These are phyloP conservation scores for Suillus variegatus DNA, from an alignment of 768 basidiomycete genomes.

Conservation along the genomic window DNA sequence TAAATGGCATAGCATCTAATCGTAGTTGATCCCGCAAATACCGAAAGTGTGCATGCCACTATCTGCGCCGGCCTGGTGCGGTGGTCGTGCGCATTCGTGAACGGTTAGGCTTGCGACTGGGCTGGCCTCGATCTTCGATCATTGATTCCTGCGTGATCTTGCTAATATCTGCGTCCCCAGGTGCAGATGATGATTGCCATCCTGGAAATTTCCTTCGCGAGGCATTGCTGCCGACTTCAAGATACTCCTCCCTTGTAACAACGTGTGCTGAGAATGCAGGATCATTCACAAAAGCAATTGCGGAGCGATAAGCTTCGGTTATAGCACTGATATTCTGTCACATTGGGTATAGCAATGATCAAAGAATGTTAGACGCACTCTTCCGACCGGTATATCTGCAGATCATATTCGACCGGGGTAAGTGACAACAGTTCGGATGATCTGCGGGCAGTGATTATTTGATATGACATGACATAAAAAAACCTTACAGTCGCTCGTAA, in stretches of 20 bases:
- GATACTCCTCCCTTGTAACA: conserved; percentile 82
- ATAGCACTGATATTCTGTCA: conserved; percentile 50
- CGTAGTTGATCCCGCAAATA: background rate
- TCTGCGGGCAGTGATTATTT: conserved; percentile 41
- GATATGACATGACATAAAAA: background rate
- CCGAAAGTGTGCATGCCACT: background rate
- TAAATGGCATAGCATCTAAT: background rate
- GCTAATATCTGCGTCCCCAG: conserved; percentile 24
- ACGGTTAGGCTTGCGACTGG: conserved; percentile 29
- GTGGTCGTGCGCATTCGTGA: conserved; percentile 23
- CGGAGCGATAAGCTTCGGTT: conserved; percentile 65
- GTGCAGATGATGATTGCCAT: conserved; percentile 43
- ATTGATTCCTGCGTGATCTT: conserved; percentile 18
- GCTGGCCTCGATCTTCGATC: conserved; percentile 24
- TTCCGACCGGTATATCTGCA: conserved; percentile 67
- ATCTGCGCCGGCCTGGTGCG: conserved; percentile 30
- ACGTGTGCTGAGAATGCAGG: conserved; percentile 52
- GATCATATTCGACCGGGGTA: conserved; percentile 80
- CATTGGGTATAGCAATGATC: conserved; percentile 6
- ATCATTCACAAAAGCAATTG: conserved; percentile 55
- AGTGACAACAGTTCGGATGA: conserved; percentile 72
- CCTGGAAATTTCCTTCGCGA: conserved; percentile 74
- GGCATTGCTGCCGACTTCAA: conserved; percentile 77
- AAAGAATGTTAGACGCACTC: conserved; percentile 56
- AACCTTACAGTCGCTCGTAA: conserved; percentile 69